Conservation (phyloP, 305 asterid species). For the Solanum hybrid region DNA sequence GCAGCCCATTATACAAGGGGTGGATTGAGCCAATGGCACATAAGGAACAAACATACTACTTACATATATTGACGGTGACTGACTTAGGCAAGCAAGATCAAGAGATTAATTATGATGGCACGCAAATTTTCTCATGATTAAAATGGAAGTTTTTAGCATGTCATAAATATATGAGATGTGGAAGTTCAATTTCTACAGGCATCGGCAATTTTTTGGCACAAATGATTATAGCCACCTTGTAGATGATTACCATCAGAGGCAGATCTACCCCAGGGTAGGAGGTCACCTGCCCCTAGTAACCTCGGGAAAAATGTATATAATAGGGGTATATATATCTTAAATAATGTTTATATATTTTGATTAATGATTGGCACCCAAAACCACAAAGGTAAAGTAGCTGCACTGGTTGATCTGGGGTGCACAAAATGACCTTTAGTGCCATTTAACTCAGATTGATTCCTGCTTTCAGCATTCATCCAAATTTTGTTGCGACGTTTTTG, state of each 20-base stretch:
- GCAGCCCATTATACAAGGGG: not conserved
- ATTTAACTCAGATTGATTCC: not conserved
- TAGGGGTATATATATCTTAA: not conserved
- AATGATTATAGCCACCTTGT: not conserved
- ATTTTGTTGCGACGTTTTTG: not conserved
- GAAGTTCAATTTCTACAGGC: not conserved
- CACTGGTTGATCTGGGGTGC: not conserved
- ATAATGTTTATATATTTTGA: not conserved
- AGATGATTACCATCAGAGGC: not conserved
- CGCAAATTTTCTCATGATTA: not conserved
- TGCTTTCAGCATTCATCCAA: not conserved
- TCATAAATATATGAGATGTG: not conserved
- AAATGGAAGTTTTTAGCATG: not conserved
- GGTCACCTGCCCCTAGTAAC: not conserved
- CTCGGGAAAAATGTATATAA: not conserved
- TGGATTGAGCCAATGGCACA: not conserved
- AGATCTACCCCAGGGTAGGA: not conserved
- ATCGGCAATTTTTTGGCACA: not conserved
- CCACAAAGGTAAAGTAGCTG: not conserved
- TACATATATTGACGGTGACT: not conserved
- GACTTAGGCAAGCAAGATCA: not conserved
- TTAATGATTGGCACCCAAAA: not conserved
- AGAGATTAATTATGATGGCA: not conserved
- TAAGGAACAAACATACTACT: not conserved
- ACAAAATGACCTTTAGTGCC: not conserved